Evolutionary conservation across 768 basidiomycete genomes (phyloP), one percentile per base, ranked within the genome.

Genomic region (Tricholoma hemisulphureum): DNA sequence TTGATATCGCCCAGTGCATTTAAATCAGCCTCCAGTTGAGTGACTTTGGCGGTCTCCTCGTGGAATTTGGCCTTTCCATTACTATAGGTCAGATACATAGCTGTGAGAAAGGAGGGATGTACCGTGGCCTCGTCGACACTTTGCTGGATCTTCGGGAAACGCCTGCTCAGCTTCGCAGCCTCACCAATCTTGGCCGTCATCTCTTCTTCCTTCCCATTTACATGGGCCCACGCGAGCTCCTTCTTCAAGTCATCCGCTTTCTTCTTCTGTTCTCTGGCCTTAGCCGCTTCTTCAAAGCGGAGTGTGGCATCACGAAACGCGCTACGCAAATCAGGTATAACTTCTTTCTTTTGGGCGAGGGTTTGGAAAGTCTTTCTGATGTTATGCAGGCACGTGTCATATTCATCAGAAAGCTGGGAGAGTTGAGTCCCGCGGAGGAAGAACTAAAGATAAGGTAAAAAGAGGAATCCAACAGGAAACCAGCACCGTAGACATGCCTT

Each of bases 381-480:
- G 65, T 93, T 90, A 52, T 85, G 77, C 16, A 85, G 71, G 61
- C 93, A 89, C 0, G 80, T 77, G 31, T 89, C 84, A 66, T 99
- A 99, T 69, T 95, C 92, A 18, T 92, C 87, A 3, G 83, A 84
- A 45, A 99, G 86, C 64, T 96, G 91, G 32, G 84, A 82, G 14
- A 99, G 84, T 63, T 94, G 92, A 0, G 97, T 98, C 14, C 97
- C 97, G 32, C 86, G 83, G 31, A 98, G 82, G 82, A 98, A 98
- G 72, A 98, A 94, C 94, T 96, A 62, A 39, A 13, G 49, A 57
- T 6, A 32, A 61, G 51, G 26, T 62, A 50, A 43, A 39, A 4
- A 43, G 6, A 9, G 14, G 32, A 16, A 28, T n/a, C 10, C n/a
- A n/a, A 57, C 6, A 29, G 23, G 18, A 26, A 57, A 23, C 24